Evolutionary conservation across 306 rosid species (phyloP).

Genomic region (Psophocarpus tetragonolobus): DNA sequence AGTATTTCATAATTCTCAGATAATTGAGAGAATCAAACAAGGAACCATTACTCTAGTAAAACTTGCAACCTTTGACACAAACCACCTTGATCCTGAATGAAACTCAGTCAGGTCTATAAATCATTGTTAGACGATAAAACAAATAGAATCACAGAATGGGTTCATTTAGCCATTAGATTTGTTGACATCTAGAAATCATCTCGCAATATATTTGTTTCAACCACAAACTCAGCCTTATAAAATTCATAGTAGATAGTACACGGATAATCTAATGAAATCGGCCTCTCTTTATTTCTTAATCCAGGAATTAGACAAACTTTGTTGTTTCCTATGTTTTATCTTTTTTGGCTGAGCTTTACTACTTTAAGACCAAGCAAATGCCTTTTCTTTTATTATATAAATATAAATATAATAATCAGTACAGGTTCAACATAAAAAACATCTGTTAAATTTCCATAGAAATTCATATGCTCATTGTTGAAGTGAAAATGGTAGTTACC

Average conservation of each 20-base stretch:
- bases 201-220: neutral
- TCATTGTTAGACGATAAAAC: neutral
- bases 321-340: neutral
- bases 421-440: neutral
- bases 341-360: neutral
- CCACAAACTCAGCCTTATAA: neutral
- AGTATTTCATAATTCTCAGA: neutral
- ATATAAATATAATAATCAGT: neutral
- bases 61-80: neutral
- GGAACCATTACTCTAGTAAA: neutral
- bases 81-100: conserved; percentile 7
- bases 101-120: neutral
- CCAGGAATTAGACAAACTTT: neutral
- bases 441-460: neutral
- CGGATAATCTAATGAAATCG: neutral
- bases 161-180: neutral
- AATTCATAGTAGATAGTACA: neutral
- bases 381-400: neutral
- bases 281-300: neutral
- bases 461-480: neutral
- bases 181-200: neutral
- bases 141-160: neutral
- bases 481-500: neutral
- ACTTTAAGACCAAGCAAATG: neutral
- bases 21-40: neutral